Base-by-base conservation (phyloP, 176 grass and related monocot species). In the Poa pratensis region DNA sequence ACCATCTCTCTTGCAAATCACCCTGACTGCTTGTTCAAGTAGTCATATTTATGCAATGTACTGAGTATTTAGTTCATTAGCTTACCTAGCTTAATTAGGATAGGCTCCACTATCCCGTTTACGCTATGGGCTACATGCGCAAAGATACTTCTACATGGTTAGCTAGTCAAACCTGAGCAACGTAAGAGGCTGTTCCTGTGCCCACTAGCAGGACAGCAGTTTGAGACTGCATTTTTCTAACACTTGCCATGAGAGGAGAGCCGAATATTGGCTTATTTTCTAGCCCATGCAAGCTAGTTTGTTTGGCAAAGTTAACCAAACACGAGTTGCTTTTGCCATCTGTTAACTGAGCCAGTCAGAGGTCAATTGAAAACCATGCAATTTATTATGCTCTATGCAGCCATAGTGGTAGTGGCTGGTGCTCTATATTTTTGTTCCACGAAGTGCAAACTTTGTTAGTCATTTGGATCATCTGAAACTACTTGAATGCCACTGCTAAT, bases 401-500 rank as follows among this genome's bases (percentile, higher is more conserved):
- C 13, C 35, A 75, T 46, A 64, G 2, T 70, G 20, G n/a, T n/a
- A 35, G 18, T 57, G 13, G 23, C 35, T 20, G 9, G 11, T 26
- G 43, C 68, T 42, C 16, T 9, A 5, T 35, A 35, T 76, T 22
- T 59, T n/a, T 60, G 6, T n/a, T 51, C 13, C 43, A 48, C 42
- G 46, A 1, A 20, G 8, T 22, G 66, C 7, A 46, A 46, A 23
- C n/a, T 59, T 58, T 26, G 11, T 4, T 79, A 7, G 19, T 64
- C 17, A 20, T 55, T 75, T 75, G 57, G 16, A 42, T 80, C 58
- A 75, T 50, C 58, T 60, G 60, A 84, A 77, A 54, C 34, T 76
- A 76, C 3, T 28, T 76, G 70, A 75, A 67, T 80, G 81, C 82
- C 28, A 69, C 77, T 48, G 64, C 82, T 40, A 85, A 34, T 39